A percentile compares a stretch with the other conserved stretches of the same genome.
Evolutionary conservation across 106 monocot genomes (phyloP).

Genomic region (Dioscorea alata): DNA sequence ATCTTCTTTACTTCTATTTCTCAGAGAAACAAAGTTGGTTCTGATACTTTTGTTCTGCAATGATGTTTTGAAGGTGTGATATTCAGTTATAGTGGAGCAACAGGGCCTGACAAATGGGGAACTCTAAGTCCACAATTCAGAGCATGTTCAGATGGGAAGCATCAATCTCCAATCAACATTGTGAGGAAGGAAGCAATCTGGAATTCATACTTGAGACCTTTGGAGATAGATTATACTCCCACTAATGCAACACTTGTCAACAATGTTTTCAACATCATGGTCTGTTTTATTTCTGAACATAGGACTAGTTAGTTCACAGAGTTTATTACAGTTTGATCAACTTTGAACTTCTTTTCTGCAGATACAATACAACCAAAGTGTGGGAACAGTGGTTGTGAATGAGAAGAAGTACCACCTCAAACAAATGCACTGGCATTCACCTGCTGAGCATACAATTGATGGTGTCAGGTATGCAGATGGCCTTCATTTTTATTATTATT

Average conservation of each 20-base stretch:
- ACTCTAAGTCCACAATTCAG: conserved; percentile 24
- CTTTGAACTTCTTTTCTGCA: conserved; percentile 9
- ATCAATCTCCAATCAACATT: conserved; percentile 68
- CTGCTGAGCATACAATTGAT: conserved; percentile 75
- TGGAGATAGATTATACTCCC: conserved; percentile 23
- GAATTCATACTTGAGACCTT: conserved; percentile 8
- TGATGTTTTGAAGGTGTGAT: conserved; percentile 4
- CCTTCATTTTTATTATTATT: background rate
- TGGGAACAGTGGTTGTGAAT: conserved; percentile 24
- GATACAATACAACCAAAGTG: conserved; percentile 31
- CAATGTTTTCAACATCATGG: conserved; percentile 52
- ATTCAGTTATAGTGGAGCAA: conserved; percentile 26
- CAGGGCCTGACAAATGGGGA: conserved; percentile 53
- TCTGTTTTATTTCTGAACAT: conserved; percentile 7
- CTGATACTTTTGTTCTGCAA: background rate
- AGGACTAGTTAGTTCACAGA: background rate
- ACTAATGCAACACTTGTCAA: conserved; percentile 45
- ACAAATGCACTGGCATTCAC: conserved; percentile 67
- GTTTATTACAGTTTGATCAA: background rate
- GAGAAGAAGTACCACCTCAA: conserved; percentile 57
- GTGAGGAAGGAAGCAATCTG: conserved; percentile 2
- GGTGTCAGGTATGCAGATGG: conserved; percentile 23
- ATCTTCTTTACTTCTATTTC: background rate
- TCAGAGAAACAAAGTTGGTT: too few species aligned
- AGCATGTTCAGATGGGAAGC: conserved; percentile 30